A percentile compares a stretch with the other conserved stretches of the same genome.
phyloP scores from a whole-genome alignment of 2,329 filamentous ascomycete species.

The Aspergillus tubingensis region DNA sequence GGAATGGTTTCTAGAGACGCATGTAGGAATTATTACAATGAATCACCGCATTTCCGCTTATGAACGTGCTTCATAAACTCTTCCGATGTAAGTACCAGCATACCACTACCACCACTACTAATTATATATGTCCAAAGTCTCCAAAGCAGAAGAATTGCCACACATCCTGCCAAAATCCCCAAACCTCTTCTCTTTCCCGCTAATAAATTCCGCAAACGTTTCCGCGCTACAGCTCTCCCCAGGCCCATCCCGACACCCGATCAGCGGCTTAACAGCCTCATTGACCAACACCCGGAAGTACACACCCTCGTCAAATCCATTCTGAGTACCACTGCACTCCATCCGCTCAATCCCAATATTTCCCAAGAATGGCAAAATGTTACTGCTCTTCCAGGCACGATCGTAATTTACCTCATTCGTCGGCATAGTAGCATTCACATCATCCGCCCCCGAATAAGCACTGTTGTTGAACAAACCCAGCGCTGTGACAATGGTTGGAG shows the following conservation, averaged over 20 bases:
- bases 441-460: slow-evolving; percentile 53
- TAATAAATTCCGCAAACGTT: slow-evolving; percentile 48
- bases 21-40: too few relatives aligned
- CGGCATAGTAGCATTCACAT: slow-evolving; percentile 67
- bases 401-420: slow-evolving; percentile 62
- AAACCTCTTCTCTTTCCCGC: slow-evolving; percentile 39
- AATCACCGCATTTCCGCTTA: too few relatives aligned
- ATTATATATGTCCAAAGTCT: background rate
- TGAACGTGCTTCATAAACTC: too few relatives aligned
- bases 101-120: too few relatives aligned
- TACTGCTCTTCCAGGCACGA: slow-evolving; percentile 64
- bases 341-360: slow-evolving; percentile 68
- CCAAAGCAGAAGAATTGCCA: slow-evolving; percentile 2
- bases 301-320: slow-evolving; percentile 56
- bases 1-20: too few relatives aligned
- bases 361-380: slow-evolving; percentile 65
- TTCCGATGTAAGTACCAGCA: too few relatives aligned
- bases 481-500: slow-evolving; percentile 66
- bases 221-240: slow-evolving; percentile 52
- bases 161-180: slow-evolving; percentile 12
- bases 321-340: slow-evolving; percentile 58
- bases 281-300: slow-evolving; percentile 57
- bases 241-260: slow-evolving; percentile 53
- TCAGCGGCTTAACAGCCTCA: slow-evolving; percentile 51
- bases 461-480: slow-evolving; percentile 72